Evolutionary conservation across 805 yeast genomes (phyloP), one percentile per base, ranked within the genome.

Genomic region (Metschnikowia amazonensis): DNA sequence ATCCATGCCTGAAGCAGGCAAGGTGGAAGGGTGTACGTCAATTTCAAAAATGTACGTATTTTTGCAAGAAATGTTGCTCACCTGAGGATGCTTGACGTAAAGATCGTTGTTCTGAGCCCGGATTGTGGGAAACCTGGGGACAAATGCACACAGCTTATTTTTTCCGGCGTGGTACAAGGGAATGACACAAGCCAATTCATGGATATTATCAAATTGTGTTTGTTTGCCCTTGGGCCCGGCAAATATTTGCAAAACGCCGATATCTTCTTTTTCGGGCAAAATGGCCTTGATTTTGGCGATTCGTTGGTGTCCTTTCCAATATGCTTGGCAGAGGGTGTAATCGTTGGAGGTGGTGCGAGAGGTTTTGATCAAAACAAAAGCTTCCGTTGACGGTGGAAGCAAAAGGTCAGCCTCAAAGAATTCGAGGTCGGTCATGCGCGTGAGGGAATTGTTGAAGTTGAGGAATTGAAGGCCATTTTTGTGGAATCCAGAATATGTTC

Each of bases 61-160:
- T 17, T 79, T 79, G 16, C 66, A 67, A 7, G 75, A 66, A 39
- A 94, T 65, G 47, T 76, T 72, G 53, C 76, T 77, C 50, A 83
- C 78, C 62, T 92, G 98, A 1, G 99, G 99, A 52, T 85, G 88
- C 44, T 80, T 75, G 46, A 94, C 77, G 63, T 92, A 94, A 39
- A 89, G 63, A 61, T 92, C 99, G 49, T 82, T 80, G 36, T 74
- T 73, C 57, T 78, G 81, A 24, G 84, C 76, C 48, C 77, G 81
- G 14, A 85, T 82, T 0, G 92, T 80, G 1, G 94, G 89, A 53
- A 77, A 82, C 43, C 88, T 69, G 16, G 80, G 79, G 14, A 86
- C 87, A 62, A 89, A 86, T 49, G 81, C 81, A 41, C 81, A 74
- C 10, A 79, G 75, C 55, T 77, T 81, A 57, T 75, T 74, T 36